Conservation (phyloP, 2,329 filamentous ascomycete species). For the Beauveria rudraprayagi region DNA sequence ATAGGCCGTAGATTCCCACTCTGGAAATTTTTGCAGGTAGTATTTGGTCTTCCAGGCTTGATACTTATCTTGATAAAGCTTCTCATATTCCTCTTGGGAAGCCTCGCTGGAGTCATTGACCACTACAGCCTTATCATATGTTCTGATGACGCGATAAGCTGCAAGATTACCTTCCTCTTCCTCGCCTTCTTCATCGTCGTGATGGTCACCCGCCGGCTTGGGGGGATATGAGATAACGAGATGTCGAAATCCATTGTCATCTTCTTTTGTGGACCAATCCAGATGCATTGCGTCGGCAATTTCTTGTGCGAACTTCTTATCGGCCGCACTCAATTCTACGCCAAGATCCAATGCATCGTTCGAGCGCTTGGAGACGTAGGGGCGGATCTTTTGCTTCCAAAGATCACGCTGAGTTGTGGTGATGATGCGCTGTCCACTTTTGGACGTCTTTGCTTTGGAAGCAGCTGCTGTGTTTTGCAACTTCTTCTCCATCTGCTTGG, state of each 20-base stretch:
- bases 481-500: conserved; percentile 69
- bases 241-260: conserved; percentile 46
- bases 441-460: conserved; percentile 41
- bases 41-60: conserved; percentile 90
- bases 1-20: conserved; percentile 75
- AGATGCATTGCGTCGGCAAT: conserved; percentile 58
- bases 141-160: conserved; percentile 74
- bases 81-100: conserved; percentile 67
- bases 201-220: conserved; percentile 45
- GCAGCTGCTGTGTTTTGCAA: conserved; percentile 46
- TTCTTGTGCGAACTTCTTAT: conserved; percentile 89
- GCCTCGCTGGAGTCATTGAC: conserved; percentile 74
- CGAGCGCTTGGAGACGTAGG: conserved; percentile 66
- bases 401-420: conserved; percentile 73
- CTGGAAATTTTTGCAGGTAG: conserved; percentile 79
- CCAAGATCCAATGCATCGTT: conserved; percentile 65
- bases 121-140: conserved; percentile 84
- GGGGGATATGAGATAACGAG: conserved; percentile 43
- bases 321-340: conserved; percentile 63
- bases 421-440: conserved; percentile 58
- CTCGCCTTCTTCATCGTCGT: conserved; percentile 47
- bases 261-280: conserved; percentile 49
- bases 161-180: conserved; percentile 78
- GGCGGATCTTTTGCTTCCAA: conserved; percentile 72
- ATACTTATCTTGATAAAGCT: conserved; percentile 87